These are phyloP conservation scores for Daldinia caldariorum DNA, from an alignment of 495 filamentous ascomycete species.

Conservation along the genomic window DNA sequence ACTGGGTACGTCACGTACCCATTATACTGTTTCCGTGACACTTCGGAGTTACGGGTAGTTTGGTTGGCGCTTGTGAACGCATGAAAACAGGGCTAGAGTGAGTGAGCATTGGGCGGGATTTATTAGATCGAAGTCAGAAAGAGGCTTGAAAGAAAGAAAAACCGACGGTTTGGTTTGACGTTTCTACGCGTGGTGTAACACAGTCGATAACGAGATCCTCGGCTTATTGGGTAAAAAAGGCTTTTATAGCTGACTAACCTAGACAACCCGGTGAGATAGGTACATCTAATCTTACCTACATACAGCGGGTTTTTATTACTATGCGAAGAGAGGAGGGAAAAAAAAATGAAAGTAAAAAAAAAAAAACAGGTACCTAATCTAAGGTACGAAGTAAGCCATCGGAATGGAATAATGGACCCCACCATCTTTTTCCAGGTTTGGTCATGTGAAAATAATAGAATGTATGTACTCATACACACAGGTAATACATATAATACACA, in stretches of 20 bases:
- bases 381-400: neutral
- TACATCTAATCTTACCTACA: constrained; percentile 31
- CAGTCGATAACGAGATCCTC: constrained; percentile 13
- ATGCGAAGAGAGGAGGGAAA: constrained; percentile 1
- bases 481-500: neutral
- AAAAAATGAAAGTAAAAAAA: neutral
- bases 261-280: constrained; percentile 46
- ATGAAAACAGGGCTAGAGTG: constrained; percentile 1
- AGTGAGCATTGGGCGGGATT: constrained; percentile 29
- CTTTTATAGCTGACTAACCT: constrained; percentile 44
- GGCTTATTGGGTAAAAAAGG: constrained; percentile 39
- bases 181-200: constrained; percentile 31
- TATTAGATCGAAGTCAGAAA: constrained; percentile 12
- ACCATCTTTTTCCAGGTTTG: constrained; percentile 24
- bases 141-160: constrained; percentile 30
- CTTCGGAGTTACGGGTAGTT: constrained; percentile 30
- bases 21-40: constrained; percentile 23
- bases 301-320: constrained; percentile 24
- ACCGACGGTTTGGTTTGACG: constrained; percentile 35
- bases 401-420: constrained; percentile 21
- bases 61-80: neutral
- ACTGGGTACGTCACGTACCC: constrained; percentile 22
- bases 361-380: too few species aligned
- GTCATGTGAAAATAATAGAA: constrained; percentile 42
- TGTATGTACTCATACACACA: constrained; percentile 21